phyloP scores from a whole-genome alignment of 768 basidiomycete species.

The Neoboletus magnificus region DNA sequence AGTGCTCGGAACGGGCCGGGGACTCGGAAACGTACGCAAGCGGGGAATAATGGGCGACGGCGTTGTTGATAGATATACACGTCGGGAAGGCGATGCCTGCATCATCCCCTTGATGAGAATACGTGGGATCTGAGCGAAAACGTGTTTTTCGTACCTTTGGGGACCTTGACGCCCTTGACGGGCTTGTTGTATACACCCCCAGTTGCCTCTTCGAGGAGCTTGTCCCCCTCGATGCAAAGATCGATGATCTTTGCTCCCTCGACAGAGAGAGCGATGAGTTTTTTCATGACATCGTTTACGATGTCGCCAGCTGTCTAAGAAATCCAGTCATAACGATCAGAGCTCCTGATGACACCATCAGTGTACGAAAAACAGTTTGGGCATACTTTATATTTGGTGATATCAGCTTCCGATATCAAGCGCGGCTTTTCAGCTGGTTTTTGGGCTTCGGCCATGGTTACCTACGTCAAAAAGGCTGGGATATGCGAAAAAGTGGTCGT shows the following conservation, averaged over 20 bases:
- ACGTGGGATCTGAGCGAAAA: neutral
- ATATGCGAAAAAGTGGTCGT: constrained; percentile 7
- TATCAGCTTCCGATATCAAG: constrained; percentile 64
- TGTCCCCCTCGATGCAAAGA: constrained; percentile 91
- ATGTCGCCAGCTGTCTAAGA: constrained; percentile 86
- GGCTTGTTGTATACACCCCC: constrained; percentile 85
- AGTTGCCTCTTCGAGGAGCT: constrained; percentile 83
- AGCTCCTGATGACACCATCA: constrained; percentile 8
- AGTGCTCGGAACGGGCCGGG: neutral
- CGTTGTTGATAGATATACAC: constrained; percentile 89
- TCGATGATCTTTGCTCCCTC: constrained; percentile 89
- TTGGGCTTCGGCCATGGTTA: constrained; percentile 57
- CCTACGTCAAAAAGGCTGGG: neutral
- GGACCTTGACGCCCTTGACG: constrained; percentile 82
- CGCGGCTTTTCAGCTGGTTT: constrained; percentile 48
- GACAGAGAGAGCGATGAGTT: constrained; percentile 69
- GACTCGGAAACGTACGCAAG: constrained; percentile 61
- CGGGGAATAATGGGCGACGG: constrained; percentile 96
- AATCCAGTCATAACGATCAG: constrained; percentile 8
- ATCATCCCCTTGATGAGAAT: constrained; percentile 5
- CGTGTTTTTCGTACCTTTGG: constrained; percentile 64
- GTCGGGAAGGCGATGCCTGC: constrained; percentile 94
- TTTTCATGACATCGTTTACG: constrained; percentile 79
- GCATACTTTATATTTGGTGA: constrained; percentile 84
- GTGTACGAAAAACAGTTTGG: constrained; percentile 10